Conservation (phyloP, 2,329 filamentous ascomycete genomes). For the Lecanosticta acicola region DNA sequence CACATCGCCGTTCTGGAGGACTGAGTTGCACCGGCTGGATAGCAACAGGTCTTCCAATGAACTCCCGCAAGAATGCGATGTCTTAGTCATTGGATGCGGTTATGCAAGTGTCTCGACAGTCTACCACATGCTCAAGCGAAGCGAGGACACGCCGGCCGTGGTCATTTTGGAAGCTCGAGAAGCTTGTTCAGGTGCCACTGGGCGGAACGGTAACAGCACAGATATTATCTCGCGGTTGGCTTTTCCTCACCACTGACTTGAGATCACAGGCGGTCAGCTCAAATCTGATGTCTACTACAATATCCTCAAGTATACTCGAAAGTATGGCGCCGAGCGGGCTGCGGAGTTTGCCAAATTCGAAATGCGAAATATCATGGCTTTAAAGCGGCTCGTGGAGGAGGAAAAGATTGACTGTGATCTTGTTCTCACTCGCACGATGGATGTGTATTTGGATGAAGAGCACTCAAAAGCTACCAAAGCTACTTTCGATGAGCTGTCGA, state of each 20-base stretch:
- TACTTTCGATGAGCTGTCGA: too few species aligned
- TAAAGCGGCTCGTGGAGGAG: constrained; percentile 33
- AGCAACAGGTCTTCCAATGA: background rate
- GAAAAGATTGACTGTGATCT: constrained; percentile 42
- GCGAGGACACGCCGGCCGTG: background rate
- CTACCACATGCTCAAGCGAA: too few species aligned
- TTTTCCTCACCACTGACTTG: too few species aligned
- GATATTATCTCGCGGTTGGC: too few species aligned
- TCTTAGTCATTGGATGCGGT: too few species aligned
- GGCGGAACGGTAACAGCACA: constrained; percentile 24
- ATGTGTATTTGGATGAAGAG: constrained; percentile 31
- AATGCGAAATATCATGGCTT: constrained; percentile 22
- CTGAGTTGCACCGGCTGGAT: background rate
- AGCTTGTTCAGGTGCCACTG: constrained; percentile 21
- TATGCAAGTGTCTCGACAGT: too few species aligned
- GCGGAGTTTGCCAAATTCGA: constrained; percentile 25
- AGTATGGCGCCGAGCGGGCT: constrained; percentile 25
- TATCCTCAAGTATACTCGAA: constrained; percentile 11
- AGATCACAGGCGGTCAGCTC: too few species aligned
- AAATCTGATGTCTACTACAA: too few species aligned
- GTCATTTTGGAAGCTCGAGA: constrained; percentile 19
- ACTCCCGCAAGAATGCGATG: background rate
- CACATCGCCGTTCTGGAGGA: background rate
- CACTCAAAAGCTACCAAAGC: constrained; percentile 12
- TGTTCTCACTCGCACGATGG: constrained; percentile 35